Conservation (phyloP, 768 basidiomycete genomes). For the Rhodotorula taiwanensis region DNA sequence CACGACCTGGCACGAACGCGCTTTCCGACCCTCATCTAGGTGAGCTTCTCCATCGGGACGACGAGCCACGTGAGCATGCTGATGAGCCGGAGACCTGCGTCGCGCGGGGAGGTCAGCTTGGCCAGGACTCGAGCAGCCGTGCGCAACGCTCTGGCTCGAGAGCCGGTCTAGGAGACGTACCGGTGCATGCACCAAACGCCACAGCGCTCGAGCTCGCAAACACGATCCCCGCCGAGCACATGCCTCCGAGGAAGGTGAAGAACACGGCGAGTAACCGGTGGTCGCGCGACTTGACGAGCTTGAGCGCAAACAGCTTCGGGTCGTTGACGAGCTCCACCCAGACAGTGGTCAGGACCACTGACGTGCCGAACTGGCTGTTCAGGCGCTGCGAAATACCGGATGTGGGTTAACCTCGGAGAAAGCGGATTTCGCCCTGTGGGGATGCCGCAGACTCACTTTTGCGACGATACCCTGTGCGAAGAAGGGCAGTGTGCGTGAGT, state of each 20-base stretch:
- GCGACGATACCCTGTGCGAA: slow-evolving; percentile 62
- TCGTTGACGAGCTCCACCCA: slow-evolving; percentile 85
- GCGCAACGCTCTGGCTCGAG: background rate
- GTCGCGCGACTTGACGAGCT: slow-evolving; percentile 58
- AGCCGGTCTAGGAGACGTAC: slow-evolving; percentile 3
- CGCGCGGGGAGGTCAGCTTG: background rate
- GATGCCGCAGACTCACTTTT: slow-evolving; percentile 47
- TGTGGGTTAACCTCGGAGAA: slow-evolving; percentile 39
- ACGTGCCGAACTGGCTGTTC: slow-evolving; percentile 26
- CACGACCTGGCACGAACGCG: too few relatives aligned
- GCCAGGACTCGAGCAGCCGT: background rate
- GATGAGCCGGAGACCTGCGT: slow-evolving; percentile 23
- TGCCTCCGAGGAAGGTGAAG: slow-evolving; percentile 67
- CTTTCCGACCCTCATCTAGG: background rate
- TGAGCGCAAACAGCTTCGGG: slow-evolving; percentile 61
- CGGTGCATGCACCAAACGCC: slow-evolving; percentile 11
- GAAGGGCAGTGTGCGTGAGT: background rate
- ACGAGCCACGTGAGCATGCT: slow-evolving; percentile 18
- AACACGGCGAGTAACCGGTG: slow-evolving; percentile 59
- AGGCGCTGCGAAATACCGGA: slow-evolving; percentile 35
- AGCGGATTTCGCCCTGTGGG: slow-evolving; percentile 33
- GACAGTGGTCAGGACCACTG: slow-evolving; percentile 51
- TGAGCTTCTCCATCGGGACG: slow-evolving; percentile 7
- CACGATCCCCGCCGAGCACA: slow-evolving; percentile 43
- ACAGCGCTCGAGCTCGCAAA: slow-evolving; percentile 19